Evolutionary conservation across 768 basidiomycete genomes (phyloP), one percentile per base, ranked within the genome.

Genomic region (Russula dissimulans): DNA sequence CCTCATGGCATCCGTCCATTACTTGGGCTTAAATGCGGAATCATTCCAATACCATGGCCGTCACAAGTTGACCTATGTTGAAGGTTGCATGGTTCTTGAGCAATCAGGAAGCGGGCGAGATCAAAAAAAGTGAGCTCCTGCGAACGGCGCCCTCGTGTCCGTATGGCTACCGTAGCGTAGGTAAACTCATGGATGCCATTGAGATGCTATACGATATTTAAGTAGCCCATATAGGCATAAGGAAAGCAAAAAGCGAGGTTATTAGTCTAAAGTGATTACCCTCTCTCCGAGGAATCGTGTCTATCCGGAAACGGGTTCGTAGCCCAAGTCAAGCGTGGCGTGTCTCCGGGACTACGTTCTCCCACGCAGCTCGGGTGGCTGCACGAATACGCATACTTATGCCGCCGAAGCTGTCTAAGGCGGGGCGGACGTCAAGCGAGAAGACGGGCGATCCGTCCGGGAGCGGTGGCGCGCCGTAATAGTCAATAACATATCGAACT

Each of bases 401-500:
- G 68, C 91, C 91, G 22, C 79, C 80, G 36, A 92, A 76, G 67
- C 79, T 89, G 73, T 98, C 97, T 55, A 99, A 73, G 0, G 97
- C 97, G 0, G 97, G 95, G 15, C 95, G 84, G 10, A 98, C 95
- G 70, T 99, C 97, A 31, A 99, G 79, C 8, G 87, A 87, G 74
- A 98, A 98, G 6, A 95, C 94, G 17, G 97, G 97, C 47, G 89
- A 89, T 8, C 95, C 95, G 65, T 97, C 89, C 8, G 83, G 78
- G 57, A 95, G 86, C 3, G 89, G 83, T 1, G 95, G 91, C 0
- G 92, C 93, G 49, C 91, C 89, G 73, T 98, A 98, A 74, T 99
- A 99, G 76, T 99, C 97, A 67, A 99, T 98, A 49, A 99, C 89
- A 73, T 99, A 95, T 70, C 91, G 88, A 54, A 92, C 86, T 72